Base-by-base conservation (phyloP, 2,329 filamentous ascomycete genomes). In the Incumbomyces lentus region DNA sequence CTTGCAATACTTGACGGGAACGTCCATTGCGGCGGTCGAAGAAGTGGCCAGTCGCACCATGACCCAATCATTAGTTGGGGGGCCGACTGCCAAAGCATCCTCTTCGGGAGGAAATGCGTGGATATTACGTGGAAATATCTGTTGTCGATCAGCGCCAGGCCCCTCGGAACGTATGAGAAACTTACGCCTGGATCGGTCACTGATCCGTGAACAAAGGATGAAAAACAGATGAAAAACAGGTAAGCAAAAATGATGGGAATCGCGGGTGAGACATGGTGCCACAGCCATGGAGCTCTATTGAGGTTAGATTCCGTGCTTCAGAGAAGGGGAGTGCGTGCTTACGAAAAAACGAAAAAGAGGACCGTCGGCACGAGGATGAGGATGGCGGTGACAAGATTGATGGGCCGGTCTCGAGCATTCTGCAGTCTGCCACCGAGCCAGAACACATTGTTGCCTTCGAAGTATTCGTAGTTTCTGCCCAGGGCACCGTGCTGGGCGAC, bases 1-100 rank as follows among this genome's bases (percentile, higher is more conserved):
- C 62, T 89, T 90, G 76, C 92, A 98, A 68, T 94, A 95, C 68
- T 98, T 96, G 51, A 90, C 89, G 0, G 92, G 92, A 1, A 98
- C 89, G 63, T 98, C 92, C 86, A 98, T 95, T 5, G 89, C 89
- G 7, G 88, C 84, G 29, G 85, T 84, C 22, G 69, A 69, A 8
- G 78, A 79, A 49, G 82, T 82, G 32, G 83, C 78, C 8, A 87
- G 86, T 59, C 89, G 85, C 56, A 96, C 85, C 70, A 94, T 79
- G 6, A 86, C 84, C 92, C 92, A 98, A 63, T 94, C 88, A 43
- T 86, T 96, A 6, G 84, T 92, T 1, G 88, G 80, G 14, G 89
- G 90, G 1, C 85, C 87, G 36, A 93, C 68, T 31, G 79, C 76
- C 33, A 95, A 71, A 5, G 88, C 87, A 60, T 96, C 89, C 32